Evolutionary conservation across 2,329 filamentous ascomycete species (phyloP).

Genomic region (Thielaviopsis euricoi): DNA sequence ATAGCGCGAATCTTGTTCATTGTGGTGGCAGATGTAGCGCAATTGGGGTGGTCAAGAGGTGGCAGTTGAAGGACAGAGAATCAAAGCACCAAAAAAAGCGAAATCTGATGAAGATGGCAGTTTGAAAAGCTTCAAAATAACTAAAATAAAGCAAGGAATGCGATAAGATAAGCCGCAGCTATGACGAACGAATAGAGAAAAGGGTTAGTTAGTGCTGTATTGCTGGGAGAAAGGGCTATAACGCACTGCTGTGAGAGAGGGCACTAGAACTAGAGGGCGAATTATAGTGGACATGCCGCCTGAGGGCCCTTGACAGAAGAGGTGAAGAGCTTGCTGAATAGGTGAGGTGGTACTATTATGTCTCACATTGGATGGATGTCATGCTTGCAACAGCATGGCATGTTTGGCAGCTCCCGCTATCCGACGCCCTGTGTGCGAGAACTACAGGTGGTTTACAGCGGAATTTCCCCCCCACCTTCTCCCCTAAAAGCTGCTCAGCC

Average conservation of each 20-base stretch:
- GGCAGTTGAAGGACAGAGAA: not conserved
- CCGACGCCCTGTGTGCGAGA: not conserved
- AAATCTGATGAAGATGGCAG: not conserved
- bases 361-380: no score
- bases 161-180: not conserved
- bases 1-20: slow-evolving; percentile 96
- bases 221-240: no score
- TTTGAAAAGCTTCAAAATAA: not conserved
- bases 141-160: not conserved
- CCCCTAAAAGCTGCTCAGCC: not conserved
- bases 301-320: no score
- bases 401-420: no score
- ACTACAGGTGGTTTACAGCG: not conserved
- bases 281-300: no score
- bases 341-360: no score
- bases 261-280: no score
- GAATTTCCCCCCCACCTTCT: not conserved
- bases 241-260: no score
- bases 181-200: not conserved
- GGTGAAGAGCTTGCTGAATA: no score
- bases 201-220: not conserved
- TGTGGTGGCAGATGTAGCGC: slow-evolving; percentile 13
- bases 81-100: not conserved
- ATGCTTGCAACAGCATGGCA: no score
- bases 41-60: not conserved